These are phyloP conservation scores for Penicillium thymicola DNA, from an alignment of 2,329 filamentous ascomycete species.

Conservation along the genomic window DNA sequence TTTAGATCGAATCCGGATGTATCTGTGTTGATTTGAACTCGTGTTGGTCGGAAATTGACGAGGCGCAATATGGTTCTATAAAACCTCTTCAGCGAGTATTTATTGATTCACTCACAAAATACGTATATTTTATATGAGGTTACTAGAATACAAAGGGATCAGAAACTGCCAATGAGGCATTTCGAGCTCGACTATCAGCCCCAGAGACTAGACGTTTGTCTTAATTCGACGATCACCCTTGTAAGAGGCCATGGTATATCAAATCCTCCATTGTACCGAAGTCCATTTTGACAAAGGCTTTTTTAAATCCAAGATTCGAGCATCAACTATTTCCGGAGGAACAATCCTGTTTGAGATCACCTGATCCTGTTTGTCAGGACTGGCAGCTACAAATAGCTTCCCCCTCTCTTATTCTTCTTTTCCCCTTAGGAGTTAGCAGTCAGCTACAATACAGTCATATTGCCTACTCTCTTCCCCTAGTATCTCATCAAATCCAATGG, in stretches of 20 bases:
- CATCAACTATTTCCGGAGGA: neutral
- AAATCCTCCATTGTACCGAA: neutral
- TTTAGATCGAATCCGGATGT: no score
- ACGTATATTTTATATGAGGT: neutral
- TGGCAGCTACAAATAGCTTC: no score
- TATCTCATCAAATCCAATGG: no score
- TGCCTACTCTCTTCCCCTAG: no score
- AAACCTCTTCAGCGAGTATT: neutral
- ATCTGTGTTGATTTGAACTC: no score
- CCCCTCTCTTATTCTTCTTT: no score
- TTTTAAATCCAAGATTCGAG: neutral
- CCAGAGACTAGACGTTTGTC: neutral
- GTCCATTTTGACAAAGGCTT: neutral
- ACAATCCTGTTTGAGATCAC: no score
- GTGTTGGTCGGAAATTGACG: neutral
- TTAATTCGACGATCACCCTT: neutral
- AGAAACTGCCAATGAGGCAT: neutral
- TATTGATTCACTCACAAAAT: neutral
- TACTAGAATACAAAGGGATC: no score
- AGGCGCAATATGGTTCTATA: neutral
- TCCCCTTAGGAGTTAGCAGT: no score
- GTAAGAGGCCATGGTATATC: neutral
- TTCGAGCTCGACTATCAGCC: neutral
- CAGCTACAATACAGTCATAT: no score
- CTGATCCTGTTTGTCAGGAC: no score